These are phyloP conservation scores for Starmerella powellii DNA, from an alignment of 805 yeast species.

Conservation along the genomic window DNA sequence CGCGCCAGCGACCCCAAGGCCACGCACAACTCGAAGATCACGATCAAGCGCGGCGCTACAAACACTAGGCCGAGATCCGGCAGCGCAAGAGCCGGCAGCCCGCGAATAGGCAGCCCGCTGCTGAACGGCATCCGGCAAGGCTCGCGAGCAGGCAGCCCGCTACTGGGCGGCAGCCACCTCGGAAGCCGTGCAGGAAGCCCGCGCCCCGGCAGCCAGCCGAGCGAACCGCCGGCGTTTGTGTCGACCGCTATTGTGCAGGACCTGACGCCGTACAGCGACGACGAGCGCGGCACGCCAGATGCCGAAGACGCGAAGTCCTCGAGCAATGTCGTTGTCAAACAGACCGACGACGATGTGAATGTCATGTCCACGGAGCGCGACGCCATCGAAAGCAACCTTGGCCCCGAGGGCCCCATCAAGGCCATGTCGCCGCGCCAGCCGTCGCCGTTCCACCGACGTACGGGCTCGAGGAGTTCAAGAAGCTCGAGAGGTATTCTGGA, in stretches of 20 bases:
- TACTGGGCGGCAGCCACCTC: too few species aligned
- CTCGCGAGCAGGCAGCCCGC: too few species aligned
- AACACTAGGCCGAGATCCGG: not conserved
- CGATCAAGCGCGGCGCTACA: constrained; percentile 36
- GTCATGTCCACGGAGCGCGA: constrained; percentile 17
- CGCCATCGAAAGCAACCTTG: constrained; percentile 17
- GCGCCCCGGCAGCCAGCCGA: too few species aligned
- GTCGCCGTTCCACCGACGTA: too few species aligned
- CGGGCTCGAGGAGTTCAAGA: not conserved
- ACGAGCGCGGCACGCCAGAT: not conserved
- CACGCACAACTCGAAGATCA: constrained; percentile 51
- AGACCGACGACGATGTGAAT: not conserved
- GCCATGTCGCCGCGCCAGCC: not conserved
- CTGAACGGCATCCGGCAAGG: too few species aligned
- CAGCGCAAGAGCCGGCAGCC: not conserved
- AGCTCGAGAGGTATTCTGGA: not conserved
- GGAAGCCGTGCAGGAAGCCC: too few species aligned
- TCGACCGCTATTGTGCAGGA: not conserved
- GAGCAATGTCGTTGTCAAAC: constrained; percentile 15
- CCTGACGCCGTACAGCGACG: not conserved
- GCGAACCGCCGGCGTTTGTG: not conserved
- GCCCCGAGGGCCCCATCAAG: not conserved
- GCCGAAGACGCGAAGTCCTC: constrained; percentile 13
- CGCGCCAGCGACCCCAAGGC: constrained; percentile 56
- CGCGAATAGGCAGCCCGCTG: too few species aligned